These are phyloP conservation scores for Aegilops speltoides DNA, from an alignment of 176 grass and related monocot species.

Conservation along the genomic window DNA sequence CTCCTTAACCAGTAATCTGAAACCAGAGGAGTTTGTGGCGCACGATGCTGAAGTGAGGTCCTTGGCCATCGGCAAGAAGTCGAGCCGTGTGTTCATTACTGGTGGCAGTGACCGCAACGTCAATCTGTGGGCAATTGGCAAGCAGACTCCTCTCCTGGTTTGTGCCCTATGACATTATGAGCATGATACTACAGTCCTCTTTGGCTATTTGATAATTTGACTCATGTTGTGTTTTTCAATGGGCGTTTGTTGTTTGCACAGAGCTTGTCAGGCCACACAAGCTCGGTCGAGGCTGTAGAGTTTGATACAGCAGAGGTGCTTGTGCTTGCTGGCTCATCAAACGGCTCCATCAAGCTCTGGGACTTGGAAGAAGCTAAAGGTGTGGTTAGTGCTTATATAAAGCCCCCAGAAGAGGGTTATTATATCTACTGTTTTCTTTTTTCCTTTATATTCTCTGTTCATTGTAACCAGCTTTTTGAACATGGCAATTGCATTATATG, in stretches of 20 bases:
- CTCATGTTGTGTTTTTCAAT: slow-evolving; percentile 16
- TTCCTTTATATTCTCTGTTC: not conserved
- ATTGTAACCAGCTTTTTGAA: not conserved
- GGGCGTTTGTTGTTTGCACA: slow-evolving; percentile 33
- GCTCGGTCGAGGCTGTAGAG: slow-evolving; percentile 76
- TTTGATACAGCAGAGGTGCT: slow-evolving; percentile 93
- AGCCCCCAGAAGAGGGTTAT: not conserved
- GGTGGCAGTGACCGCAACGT: slow-evolving; percentile 80
- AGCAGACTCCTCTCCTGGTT: slow-evolving; percentile 76
- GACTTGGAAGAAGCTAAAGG: slow-evolving; percentile 95
- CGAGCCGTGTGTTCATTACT: slow-evolving; percentile 75
- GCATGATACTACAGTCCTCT: not conserved
- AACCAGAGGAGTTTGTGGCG: slow-evolving; percentile 82
- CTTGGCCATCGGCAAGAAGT: slow-evolving; percentile 87
- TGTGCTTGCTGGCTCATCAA: slow-evolving; percentile 91
- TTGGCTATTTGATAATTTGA: slow-evolving; percentile 16
- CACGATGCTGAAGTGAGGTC: slow-evolving; percentile 76
- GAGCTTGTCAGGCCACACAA: slow-evolving; percentile 83
- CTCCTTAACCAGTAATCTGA: slow-evolving; percentile 41
- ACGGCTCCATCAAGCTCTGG: slow-evolving; percentile 93
- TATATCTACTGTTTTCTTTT: not conserved
- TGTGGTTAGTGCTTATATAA: slow-evolving; percentile 43
- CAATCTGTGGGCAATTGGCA: slow-evolving; percentile 87
- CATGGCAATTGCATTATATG: not conserved
- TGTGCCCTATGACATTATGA: slow-evolving; percentile 24